Evolutionary conservation across 1,284 basidiomycete species (phyloP), one percentile per base, ranked within the genome.

Genomic region (Apiotrichum siamense): DNA sequence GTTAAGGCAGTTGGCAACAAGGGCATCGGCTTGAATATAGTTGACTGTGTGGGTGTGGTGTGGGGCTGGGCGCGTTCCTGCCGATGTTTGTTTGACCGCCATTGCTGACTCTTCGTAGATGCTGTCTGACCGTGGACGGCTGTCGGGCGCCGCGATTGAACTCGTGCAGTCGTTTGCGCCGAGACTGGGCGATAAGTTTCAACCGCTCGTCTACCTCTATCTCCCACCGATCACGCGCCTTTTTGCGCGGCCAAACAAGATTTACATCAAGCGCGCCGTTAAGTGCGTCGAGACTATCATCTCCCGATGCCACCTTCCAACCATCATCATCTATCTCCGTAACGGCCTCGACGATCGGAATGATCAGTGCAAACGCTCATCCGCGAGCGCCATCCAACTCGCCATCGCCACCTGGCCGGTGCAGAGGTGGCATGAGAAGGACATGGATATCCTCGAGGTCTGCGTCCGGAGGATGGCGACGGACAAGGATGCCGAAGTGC

Each of bases 211-310:
- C 21, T 52, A 62, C 4, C 59, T 76, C 27, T 78, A 77, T 57
- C 57, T 78, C 12, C 76, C 77, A 15, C 68, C 76, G 0, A 59
- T 78, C 5, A 57, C 78, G 42, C 60, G 65, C 18, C 70, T 78
- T 31, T 75, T 77, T 44, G 74, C 74, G 1, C 61, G 77, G 29
- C 77, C 77, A 0, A 78, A 78, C 65, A 78, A 77, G 58, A 75
- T 79, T 9, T 73, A 73, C 29, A 59, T 77, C 12, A 73, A 74
- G 42, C 65, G 77, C 17, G 72, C 76, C 0, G 76, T 78, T 41
- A 76, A 75, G 55, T 72, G 70, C 29, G 60, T 79, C 2, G 50
- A 65, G 7, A 70, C 72, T 10, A 76, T 79, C 45, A 68, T 77
- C 26, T 62, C 68, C 5, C 66, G 77, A 57, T 78, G 77, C 56